Conservation (phyloP, 768 basidiomycete species). For the Phlebiopsis gigantea region DNA sequence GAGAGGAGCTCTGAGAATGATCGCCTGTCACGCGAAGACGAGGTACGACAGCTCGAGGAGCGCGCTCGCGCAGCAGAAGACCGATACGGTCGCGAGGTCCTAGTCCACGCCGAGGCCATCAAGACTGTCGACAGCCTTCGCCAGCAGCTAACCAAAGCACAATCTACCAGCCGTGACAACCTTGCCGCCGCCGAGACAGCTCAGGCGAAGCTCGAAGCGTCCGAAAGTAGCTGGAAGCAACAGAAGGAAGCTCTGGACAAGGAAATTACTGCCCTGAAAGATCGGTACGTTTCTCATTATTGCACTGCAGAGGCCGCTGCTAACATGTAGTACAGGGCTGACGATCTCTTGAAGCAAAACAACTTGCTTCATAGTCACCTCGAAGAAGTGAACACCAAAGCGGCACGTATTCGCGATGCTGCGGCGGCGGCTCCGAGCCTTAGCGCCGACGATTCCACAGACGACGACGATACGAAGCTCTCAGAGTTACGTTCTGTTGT, state of each 20-base stretch:
- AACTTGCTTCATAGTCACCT: constrained; percentile 75
- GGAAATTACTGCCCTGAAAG: constrained; percentile 66
- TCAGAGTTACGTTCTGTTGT: constrained; percentile 75
- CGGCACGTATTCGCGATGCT: constrained; percentile 71
- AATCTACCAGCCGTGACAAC: constrained; percentile 52
- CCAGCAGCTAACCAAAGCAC: constrained; percentile 50
- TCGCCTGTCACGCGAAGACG: constrained; percentile 56
- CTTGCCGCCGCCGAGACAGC: constrained; percentile 67
- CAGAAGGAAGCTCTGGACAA: constrained; percentile 76
- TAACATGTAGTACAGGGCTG: constrained; percentile 39
- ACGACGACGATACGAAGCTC: constrained; percentile 57
- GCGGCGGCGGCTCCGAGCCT: constrained; percentile 40
- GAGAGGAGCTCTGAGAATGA: constrained; percentile 65
- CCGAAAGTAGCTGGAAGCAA: constrained; percentile 75
- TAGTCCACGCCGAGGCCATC: constrained; percentile 82
- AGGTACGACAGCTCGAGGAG: constrained; percentile 62
- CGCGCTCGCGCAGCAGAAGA: constrained; percentile 76
- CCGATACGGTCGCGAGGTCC: constrained; percentile 74
- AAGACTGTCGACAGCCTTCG: constrained; percentile 63
- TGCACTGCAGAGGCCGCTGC: constrained; percentile 40
- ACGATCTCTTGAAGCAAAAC: constrained; percentile 75
- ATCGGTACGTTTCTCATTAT: constrained; percentile 10
- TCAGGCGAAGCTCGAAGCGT: constrained; percentile 60
- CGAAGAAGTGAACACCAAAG: constrained; percentile 78
- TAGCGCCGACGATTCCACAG: constrained; percentile 40